These are phyloP conservation scores for Oryza rufipogon DNA, from an alignment of 176 grass and related monocot species.

Conservation along the genomic window DNA sequence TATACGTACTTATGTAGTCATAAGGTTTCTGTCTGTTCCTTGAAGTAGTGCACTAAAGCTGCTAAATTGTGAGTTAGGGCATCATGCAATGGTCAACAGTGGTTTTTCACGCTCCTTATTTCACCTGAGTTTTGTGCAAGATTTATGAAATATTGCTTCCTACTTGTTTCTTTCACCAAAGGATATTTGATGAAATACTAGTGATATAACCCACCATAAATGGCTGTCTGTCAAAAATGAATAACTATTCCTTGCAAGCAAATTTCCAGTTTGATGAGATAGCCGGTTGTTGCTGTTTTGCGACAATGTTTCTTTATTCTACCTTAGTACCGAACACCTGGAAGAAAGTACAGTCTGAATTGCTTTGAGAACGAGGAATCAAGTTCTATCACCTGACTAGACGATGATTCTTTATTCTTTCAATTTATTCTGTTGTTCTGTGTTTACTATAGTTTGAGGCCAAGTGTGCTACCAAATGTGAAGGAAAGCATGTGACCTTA, in stretches of 20 bases:
- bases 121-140: not conserved
- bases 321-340: not conserved
- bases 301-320: not conserved
- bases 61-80: not conserved
- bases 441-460: not conserved
- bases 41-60: not conserved
- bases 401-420: conserved; percentile 2
- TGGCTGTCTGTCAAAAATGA: not conserved
- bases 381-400: not conserved
- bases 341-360: conserved; percentile 20
- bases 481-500: conserved; percentile 5
- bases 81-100: not conserved
- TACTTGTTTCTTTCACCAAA: conserved; percentile 17
- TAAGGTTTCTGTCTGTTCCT: conserved; percentile 4
- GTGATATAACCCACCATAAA: not conserved
- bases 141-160: not conserved
- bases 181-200: not conserved
- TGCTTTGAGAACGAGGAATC: not conserved
- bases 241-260: not conserved
- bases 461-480: conserved; percentile 33
- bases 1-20: not conserved
- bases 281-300: not conserved
- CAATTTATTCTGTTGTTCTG: not conserved
- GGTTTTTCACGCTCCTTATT: not conserved
- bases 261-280: not conserved